Conservation (phyloP, 2,329 filamentous ascomycete species). For the Ascocoryne sarcoides region DNA sequence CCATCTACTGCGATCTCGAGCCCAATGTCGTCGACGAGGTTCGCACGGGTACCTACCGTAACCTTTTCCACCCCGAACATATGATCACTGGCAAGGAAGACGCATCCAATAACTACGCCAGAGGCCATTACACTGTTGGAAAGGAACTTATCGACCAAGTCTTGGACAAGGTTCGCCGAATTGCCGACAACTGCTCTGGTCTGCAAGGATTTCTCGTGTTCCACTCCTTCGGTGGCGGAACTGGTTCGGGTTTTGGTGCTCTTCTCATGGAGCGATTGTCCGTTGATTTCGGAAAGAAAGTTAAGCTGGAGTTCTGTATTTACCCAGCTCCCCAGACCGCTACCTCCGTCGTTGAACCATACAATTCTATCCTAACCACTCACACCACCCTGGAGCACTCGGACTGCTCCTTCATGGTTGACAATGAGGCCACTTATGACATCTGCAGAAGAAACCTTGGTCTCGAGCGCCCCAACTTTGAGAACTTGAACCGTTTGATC, state of each 20-base stretch:
- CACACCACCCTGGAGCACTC: constrained; percentile 56
- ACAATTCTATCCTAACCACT: constrained; percentile 53
- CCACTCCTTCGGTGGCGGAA: constrained; percentile 61
- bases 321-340: constrained; percentile 57
- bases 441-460: constrained; percentile 58
- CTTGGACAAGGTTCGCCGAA: constrained; percentile 54
- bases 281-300: constrained; percentile 59
- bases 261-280: constrained; percentile 56
- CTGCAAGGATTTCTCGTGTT: constrained; percentile 61
- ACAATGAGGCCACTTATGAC: constrained; percentile 61
- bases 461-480: constrained; percentile 54
- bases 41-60: constrained; percentile 51
- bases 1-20: constrained; percentile 59
- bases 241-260: constrained; percentile 57
- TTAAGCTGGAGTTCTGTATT: constrained; percentile 57
- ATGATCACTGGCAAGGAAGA: constrained; percentile 62
- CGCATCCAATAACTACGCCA: constrained; percentile 61
- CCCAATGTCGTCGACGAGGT: constrained; percentile 62
- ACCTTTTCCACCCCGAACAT: constrained; percentile 57
- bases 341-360: constrained; percentile 60
- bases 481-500: constrained; percentile 58
- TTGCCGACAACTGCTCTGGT: constrained; percentile 55
- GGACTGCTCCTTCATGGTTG: constrained; percentile 60
- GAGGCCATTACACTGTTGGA: constrained; percentile 61
- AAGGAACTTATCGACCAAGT: constrained; percentile 58